Conservation (phyloP, 2,329 filamentous ascomycete species). For the Botrytis pseudocinerea region DNA sequence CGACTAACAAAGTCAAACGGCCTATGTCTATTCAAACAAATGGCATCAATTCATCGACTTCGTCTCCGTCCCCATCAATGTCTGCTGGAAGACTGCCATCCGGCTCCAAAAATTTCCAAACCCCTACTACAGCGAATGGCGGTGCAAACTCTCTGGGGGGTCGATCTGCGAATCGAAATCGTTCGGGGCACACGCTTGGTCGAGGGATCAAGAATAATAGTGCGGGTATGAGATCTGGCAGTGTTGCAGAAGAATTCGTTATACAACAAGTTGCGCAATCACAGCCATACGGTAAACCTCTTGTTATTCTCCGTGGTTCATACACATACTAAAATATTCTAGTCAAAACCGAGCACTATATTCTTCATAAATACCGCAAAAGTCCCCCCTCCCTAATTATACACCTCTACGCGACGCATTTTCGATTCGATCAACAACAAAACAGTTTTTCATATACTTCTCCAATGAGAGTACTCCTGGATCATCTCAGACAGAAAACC, state of each 20-base stretch:
- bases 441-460: slow-evolving; percentile 90
- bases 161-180: slow-evolving; percentile 57
- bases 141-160: slow-evolving; percentile 41
- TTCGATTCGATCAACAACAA: slow-evolving; percentile 82
- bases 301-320: slow-evolving; percentile 34
- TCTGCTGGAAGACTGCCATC: slow-evolving; percentile 57
- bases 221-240: slow-evolving; percentile 51
- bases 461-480: slow-evolving; percentile 77
- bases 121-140: slow-evolving; percentile 50
- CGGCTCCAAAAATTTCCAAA: slow-evolving; percentile 53
- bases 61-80: slow-evolving; percentile 50
- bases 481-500: slow-evolving; percentile 74
- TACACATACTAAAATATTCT: slow-evolving; percentile 7
- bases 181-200: slow-evolving; percentile 48
- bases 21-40: slow-evolving; percentile 56
- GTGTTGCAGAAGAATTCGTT: slow-evolving; percentile 48
- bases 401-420: slow-evolving; percentile 82
- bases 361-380: slow-evolving; percentile 76
- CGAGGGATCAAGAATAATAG: slow-evolving; percentile 53
- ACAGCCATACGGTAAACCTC: slow-evolving; percentile 53
- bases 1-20: slow-evolving; percentile 62
- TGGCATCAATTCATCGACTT: slow-evolving; percentile 50
- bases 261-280: slow-evolving; percentile 46
- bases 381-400: slow-evolving; percentile 79
- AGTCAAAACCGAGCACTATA: slow-evolving; percentile 75